These are phyloP conservation scores for Cryptosporidium ubiquitum DNA, from an alignment of 169 alveolate species.

Conservation along the genomic window DNA sequence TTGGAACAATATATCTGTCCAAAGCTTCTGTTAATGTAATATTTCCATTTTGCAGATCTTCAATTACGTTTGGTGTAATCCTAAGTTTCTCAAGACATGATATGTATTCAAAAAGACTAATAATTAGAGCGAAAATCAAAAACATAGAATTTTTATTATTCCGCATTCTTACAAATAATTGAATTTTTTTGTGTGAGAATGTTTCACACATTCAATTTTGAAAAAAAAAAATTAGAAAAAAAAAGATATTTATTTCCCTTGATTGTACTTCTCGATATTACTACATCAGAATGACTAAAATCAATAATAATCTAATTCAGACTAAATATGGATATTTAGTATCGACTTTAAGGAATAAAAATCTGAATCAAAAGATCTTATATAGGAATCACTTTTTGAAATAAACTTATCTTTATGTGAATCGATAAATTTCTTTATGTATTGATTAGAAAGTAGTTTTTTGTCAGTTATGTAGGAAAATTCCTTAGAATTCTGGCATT, in stretches of 20 bases:
- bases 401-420: background rate
- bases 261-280: background rate
- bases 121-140: background rate
- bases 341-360: background rate
- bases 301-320: background rate
- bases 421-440: background rate
- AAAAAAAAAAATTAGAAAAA: background rate
- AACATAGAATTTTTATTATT: background rate
- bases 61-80: conserved; percentile 44
- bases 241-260: too few relatives aligned
- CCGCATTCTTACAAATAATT: background rate
- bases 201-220: background rate
- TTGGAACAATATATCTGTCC: conserved; percentile 58
- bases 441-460: background rate
- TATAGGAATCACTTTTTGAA: background rate
- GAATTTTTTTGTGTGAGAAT: background rate
- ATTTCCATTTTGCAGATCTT: conserved; percentile 44
- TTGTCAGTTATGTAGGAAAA: background rate
- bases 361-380: background rate
- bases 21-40: conserved; percentile 62
- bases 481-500: conserved; percentile 33
- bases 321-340: conserved; percentile 17
- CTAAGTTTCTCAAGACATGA: conserved; percentile 35
- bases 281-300: background rate
- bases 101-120: background rate